Percentiles rank a stretch among this genome's conserved stretches.
These are phyloP conservation scores for Kurtzmaniella quercitrusa DNA, from an alignment of 1,139 yeast genomes.

Conservation along the genomic window DNA sequence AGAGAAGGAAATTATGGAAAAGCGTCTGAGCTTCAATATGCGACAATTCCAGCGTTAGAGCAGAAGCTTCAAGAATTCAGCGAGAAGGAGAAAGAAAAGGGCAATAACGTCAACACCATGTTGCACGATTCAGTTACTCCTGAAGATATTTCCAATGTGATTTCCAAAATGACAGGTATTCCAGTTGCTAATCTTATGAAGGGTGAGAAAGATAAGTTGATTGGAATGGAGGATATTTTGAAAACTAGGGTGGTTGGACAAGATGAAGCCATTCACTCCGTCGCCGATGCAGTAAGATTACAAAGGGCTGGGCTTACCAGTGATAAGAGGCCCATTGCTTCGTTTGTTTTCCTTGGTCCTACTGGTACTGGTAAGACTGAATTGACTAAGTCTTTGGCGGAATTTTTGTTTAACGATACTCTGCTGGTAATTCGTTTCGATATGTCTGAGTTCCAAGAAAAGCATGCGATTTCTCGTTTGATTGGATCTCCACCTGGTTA, in stretches of 20 bases:
- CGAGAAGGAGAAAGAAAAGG: constrained; percentile 39
- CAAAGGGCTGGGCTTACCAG: constrained; percentile 96
- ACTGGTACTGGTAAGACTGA: constrained; percentile 99
- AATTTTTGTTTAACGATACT: constrained; percentile 85
- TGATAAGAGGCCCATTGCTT: constrained; percentile 92
- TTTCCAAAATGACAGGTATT: constrained; percentile 92
- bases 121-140: constrained; percentile 92
- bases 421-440: constrained; percentile 85
- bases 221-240: constrained; percentile 81
- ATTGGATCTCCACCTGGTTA: constrained; percentile 99
- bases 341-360: constrained; percentile 94
- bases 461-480: constrained; percentile 81
- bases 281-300: constrained; percentile 89
- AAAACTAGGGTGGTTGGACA: constrained; percentile 86
- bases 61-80: constrained; percentile 44
- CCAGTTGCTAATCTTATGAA: constrained; percentile 89
- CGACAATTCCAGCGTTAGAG: constrained; percentile 79
- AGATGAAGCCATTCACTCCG: constrained; percentile 87
- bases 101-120: constrained; percentile 27
- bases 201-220: constrained; percentile 88
- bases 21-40: constrained; percentile 87
- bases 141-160: constrained; percentile 89
- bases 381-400: constrained; percentile 85
- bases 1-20: constrained; percentile 80
- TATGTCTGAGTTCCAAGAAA: constrained; percentile 97